phyloP scores from a whole-genome alignment of 2,329 filamentous ascomycete species.

The Cladosporium cucumerinum region DNA sequence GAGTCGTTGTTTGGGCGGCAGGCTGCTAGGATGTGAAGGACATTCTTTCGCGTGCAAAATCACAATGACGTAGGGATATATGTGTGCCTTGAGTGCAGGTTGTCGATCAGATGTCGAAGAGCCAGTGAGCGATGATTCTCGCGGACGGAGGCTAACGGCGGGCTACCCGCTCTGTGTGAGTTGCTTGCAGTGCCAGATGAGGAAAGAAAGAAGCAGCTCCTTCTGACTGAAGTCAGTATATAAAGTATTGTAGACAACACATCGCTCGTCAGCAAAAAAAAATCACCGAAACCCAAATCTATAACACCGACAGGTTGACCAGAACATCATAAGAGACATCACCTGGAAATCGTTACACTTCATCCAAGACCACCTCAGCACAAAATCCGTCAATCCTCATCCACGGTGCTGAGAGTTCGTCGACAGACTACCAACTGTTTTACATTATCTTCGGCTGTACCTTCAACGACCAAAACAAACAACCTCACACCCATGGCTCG shows the following conservation, averaged over 20 bases:
- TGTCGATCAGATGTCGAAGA: background rate
- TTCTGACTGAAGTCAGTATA: background rate
- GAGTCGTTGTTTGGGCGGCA: background rate
- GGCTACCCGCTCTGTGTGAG: background rate
- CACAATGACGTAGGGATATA: conserved; percentile 2
- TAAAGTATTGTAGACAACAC: background rate
- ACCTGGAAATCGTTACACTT: background rate
- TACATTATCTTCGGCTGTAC: background rate
- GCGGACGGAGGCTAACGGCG: background rate
- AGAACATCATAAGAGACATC: background rate
- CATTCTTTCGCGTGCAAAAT: background rate
- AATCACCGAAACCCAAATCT: background rate
- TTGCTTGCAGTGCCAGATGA: too few species aligned
- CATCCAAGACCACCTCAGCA: background rate
- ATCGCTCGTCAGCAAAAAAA: background rate
- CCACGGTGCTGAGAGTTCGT: background rate
- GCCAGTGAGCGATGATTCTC: background rate
- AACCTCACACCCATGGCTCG: conserved; percentile 7
- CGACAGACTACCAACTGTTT: background rate
- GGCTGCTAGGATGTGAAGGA: background rate
- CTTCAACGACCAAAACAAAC: background rate
- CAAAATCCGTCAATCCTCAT: background rate
- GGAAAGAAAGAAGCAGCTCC: background rate
- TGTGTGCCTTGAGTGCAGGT: background rate
- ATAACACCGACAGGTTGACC: background rate